Conservation (phyloP, 345 rosid species). For the Rhodamnia argentea region DNA sequence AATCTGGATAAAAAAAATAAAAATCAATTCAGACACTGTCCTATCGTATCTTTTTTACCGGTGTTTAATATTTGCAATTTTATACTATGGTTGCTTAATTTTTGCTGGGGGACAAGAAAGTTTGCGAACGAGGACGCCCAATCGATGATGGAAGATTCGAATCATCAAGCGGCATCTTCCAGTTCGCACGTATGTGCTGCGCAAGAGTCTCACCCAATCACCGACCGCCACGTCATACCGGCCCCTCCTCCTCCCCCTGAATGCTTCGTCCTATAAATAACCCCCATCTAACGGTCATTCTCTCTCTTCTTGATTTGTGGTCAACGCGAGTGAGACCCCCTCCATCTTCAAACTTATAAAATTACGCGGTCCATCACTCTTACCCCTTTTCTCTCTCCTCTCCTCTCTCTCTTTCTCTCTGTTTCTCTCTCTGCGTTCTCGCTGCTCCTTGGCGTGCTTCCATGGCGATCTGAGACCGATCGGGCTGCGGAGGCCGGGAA, state of each 20-base stretch:
- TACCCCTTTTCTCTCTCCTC: not conserved
- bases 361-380: not conserved
- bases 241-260: not conserved
- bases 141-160: not conserved
- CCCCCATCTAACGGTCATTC: not conserved
- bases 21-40: not conserved
- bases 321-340: not conserved
- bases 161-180: slow-evolving; percentile 1
- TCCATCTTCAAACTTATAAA: not conserved
- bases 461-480: not conserved
- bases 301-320: not conserved
- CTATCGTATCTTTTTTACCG: too few species aligned
- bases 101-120: not conserved
- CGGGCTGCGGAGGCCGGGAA: not conserved
- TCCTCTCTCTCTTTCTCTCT: not conserved
- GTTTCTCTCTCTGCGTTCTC: not conserved
- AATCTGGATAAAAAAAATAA: not conserved
- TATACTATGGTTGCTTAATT: not conserved
- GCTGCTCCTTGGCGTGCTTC: not conserved
- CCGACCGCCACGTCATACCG: not conserved
- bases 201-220: not conserved
- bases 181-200: not conserved
- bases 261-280: not conserved
- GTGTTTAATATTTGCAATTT: not conserved
- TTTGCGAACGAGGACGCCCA: not conserved